A percentile compares a stretch with the other conserved stretches of the same genome.
Conservation (phyloP, 1,284 basidiomycete genomes). For the Leccinum huronense region DNA sequence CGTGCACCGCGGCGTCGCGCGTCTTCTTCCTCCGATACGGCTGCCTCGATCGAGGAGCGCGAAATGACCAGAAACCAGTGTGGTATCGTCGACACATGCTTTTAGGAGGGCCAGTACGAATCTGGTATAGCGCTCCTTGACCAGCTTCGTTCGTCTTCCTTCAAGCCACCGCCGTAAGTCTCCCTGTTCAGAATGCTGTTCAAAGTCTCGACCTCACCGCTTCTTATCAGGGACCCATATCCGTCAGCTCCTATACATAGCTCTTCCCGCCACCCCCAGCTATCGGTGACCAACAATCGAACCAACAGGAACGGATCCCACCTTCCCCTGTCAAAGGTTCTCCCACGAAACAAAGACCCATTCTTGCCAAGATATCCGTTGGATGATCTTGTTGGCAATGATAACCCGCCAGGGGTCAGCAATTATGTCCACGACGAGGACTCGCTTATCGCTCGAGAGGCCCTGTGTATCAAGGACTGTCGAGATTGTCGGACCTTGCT, state of each 20-base stretch:
- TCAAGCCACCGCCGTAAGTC: slow-evolving; percentile 55
- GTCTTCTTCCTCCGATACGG: slow-evolving; percentile 15
- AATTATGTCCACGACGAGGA: slow-evolving; percentile 45
- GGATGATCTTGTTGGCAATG: slow-evolving; percentile 14
- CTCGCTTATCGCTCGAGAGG: slow-evolving; percentile 54
- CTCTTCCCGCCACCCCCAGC: slow-evolving; percentile 48
- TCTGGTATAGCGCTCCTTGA: slow-evolving; percentile 58
- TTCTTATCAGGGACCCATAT: slow-evolving; percentile 48
- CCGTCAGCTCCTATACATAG: slow-evolving; percentile 65
- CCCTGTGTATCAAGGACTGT: slow-evolving; percentile 49
- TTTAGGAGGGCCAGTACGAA: slow-evolving; percentile 73
- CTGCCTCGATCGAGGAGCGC: slow-evolving; percentile 35
- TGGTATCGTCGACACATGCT: slow-evolving; percentile 61
- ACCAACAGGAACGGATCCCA: slow-evolving; percentile 43
- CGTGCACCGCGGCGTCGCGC: slow-evolving; percentile 46
- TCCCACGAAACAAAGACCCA: slow-evolving; percentile 30
- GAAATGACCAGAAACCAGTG: slow-evolving; percentile 58
- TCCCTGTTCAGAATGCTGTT: slow-evolving; percentile 8
- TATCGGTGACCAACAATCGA: slow-evolving; percentile 31
- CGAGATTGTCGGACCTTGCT: slow-evolving; percentile 64
- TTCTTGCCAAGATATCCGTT: slow-evolving; percentile 36
- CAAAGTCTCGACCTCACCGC: slow-evolving; percentile 15
- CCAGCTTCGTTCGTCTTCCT: slow-evolving; percentile 54
- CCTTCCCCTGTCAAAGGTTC: slow-evolving; percentile 41
- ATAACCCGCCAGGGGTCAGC: slow-evolving; percentile 9